Evolutionary conservation across 2,329 filamentous ascomycete genomes (phyloP), one percentile per base, ranked within the genome.

Genomic region (Claviceps sp.): DNA sequence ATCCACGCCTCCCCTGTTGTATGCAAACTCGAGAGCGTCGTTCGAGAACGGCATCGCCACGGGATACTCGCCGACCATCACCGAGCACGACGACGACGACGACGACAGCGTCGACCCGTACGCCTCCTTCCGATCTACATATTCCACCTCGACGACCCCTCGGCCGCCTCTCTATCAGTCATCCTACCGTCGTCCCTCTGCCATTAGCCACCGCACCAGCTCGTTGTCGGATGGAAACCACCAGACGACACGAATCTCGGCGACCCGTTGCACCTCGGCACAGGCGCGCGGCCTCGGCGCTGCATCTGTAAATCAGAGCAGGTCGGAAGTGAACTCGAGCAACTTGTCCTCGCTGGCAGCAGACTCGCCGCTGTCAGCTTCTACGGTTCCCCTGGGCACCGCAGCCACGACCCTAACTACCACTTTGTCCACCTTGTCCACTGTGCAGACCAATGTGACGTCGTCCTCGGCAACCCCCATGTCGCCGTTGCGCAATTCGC

Each of bases 1-100:
- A 1, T 76, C 77, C 46, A 81, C 79, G 54, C 78, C 79, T 49
- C 78, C 79, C 8, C 60, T 81, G 54, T 75, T 77, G 24, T 81
- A 80, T 62, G 73, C 77, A 56, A 77, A 77, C 62, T 79, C 78
- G 7, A 65, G 76, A 44, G 70, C 73, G 16, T 78, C 75, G 2
- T 68, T 79, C 50, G 75, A 75, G 49, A 73, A 65, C 54, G 56
- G 55, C 49, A 61, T 59, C 30, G 55, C 57, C 26, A 61, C 54
- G 46, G 61, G 63, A 51, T 76, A 73, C 60, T 79, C 75, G 11
- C 75, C 74, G 24, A 78, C 71, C 47, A 80, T 78, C 53, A 77
- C 70, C 42, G 77, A 79, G 59, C 70, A 73, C 62, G 70, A 74
- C 61, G 68, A 72, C 55, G 60, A 73, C 61, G 68, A 72, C 55